These are phyloP conservation scores for Aspergillus candidus DNA, from an alignment of 2,329 filamentous ascomycete genomes.

Conservation along the genomic window DNA sequence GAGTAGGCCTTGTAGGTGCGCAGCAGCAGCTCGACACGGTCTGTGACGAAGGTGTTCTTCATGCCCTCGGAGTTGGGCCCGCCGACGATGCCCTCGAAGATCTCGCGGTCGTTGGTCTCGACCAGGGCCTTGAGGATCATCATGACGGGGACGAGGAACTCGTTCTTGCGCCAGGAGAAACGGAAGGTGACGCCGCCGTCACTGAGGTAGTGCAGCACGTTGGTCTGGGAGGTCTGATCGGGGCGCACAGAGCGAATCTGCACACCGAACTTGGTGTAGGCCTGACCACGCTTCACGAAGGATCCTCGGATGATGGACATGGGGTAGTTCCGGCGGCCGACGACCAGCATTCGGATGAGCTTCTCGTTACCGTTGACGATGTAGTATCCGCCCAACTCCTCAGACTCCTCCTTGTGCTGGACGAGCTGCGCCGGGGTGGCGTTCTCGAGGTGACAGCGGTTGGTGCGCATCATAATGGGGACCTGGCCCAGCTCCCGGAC, in stretches of 20 bases:
- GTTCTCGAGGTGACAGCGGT: constrained; percentile 81
- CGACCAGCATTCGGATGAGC: constrained; percentile 83
- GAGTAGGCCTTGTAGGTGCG: constrained; percentile 90
- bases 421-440: constrained; percentile 79
- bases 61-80: constrained; percentile 67
- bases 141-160: constrained; percentile 91
- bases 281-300: constrained; percentile 77
- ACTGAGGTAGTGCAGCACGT: constrained; percentile 89
- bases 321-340: constrained; percentile 88
- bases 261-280: constrained; percentile 86
- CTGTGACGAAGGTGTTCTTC: constrained; percentile 86
- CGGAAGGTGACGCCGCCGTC: constrained; percentile 96
- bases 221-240: constrained; percentile 97
- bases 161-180: constrained; percentile 96
- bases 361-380: constrained; percentile 98
- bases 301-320: constrained; percentile 89
- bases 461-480: constrained; percentile 92
- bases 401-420: constrained; percentile 83
- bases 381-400: constrained; percentile 95
- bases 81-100: constrained; percentile 90
- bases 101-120: constrained; percentile 93
- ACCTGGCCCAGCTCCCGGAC: constrained; percentile 80
- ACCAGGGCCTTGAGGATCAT: constrained; percentile 95
- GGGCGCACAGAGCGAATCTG: constrained; percentile 87
- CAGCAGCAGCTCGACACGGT: constrained; percentile 85